A percentile compares a stretch with the other conserved stretches of the same genome.
Evolutionary conservation across 2,329 filamentous ascomycete genomes (phyloP).

Genomic region (Cytospora leucostoma): DNA sequence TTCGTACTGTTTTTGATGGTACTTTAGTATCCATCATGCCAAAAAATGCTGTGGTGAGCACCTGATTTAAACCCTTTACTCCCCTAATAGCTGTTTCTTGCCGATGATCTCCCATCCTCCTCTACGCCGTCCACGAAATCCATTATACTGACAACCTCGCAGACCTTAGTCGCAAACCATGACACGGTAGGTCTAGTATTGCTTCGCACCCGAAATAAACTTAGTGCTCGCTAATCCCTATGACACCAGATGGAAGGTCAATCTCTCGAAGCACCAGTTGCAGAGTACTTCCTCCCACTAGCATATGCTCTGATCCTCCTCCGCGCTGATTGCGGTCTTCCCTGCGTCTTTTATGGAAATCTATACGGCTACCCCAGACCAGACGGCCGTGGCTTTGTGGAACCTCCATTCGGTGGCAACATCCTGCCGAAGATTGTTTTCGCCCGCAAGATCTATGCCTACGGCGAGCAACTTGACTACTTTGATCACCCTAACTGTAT

Average conservation of each 20-base stretch:
- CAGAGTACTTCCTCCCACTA: slow-evolving; percentile 64
- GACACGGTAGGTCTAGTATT: slow-evolving; percentile 52
- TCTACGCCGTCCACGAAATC: not conserved
- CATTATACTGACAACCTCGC: not conserved
- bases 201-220: too few species aligned
- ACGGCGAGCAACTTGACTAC: slow-evolving; percentile 65
- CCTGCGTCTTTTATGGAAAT: slow-evolving; percentile 72
- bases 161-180: slow-evolving; percentile 68
- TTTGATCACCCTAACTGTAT: slow-evolving; percentile 62
- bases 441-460: slow-evolving; percentile 66
- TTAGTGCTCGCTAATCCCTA: not conserved
- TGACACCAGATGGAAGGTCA: slow-evolving; percentile 40
- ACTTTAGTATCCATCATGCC: slow-evolving; percentile 56
- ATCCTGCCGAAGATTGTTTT: slow-evolving; percentile 59
- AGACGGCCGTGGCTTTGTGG: slow-evolving; percentile 41
- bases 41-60: slow-evolving; percentile 56
- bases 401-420: slow-evolving; percentile 50
- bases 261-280: slow-evolving; percentile 60
- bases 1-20: slow-evolving; percentile 61
- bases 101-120: too few species aligned
- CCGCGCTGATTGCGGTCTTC: slow-evolving; percentile 57
- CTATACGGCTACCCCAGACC: slow-evolving; percentile 62
- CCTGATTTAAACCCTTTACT: not conserved
- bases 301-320: slow-evolving; percentile 70
- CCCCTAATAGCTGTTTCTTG: too few species aligned